These are phyloP conservation scores for Colletotrichum sojae DNA, from an alignment of 2,329 filamentous ascomycete species.

Conservation along the genomic window DNA sequence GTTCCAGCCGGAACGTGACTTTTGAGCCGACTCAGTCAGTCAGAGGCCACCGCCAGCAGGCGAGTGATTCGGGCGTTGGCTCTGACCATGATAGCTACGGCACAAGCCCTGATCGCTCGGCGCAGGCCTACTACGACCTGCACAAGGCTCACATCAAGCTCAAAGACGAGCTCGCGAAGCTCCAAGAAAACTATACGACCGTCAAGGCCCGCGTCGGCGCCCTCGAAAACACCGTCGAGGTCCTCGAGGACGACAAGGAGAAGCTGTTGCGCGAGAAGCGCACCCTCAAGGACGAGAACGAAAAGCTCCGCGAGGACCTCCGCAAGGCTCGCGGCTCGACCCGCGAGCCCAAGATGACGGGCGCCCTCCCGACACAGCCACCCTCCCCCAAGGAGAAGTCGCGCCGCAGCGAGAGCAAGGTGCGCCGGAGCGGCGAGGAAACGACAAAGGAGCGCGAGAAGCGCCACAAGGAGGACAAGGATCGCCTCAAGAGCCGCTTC, in stretches of 20 bases:
- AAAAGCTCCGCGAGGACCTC: constrained; percentile 38
- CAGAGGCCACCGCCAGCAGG: constrained; percentile 41
- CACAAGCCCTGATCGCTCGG: constrained; percentile 42
- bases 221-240: constrained; percentile 39
- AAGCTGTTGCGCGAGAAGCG: constrained; percentile 44
- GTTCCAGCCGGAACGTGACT: constrained; percentile 28
- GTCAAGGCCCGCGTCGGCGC: constrained; percentile 47
- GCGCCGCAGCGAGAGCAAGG: constrained; percentile 49
- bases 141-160: constrained; percentile 37
- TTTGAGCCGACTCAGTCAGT: constrained; percentile 27
- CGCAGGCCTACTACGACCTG: constrained; percentile 39
- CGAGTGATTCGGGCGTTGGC: constrained; percentile 43
- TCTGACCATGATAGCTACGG: constrained; percentile 43
- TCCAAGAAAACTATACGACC: constrained; percentile 45
- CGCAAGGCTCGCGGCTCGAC: constrained; percentile 30
- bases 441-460: constrained; percentile 42
- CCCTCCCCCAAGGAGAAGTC: constrained; percentile 44
- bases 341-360: constrained; percentile 45
- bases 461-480: constrained; percentile 50
- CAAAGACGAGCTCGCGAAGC: constrained; percentile 40
- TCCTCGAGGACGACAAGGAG: constrained; percentile 55
- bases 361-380: constrained; percentile 46
- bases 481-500: constrained; percentile 55
- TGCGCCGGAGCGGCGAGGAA: constrained; percentile 46
- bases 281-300: constrained; percentile 47